Base-by-base conservation (phyloP, 352 stramenopile species). In the Phytopythium montanum region DNA sequence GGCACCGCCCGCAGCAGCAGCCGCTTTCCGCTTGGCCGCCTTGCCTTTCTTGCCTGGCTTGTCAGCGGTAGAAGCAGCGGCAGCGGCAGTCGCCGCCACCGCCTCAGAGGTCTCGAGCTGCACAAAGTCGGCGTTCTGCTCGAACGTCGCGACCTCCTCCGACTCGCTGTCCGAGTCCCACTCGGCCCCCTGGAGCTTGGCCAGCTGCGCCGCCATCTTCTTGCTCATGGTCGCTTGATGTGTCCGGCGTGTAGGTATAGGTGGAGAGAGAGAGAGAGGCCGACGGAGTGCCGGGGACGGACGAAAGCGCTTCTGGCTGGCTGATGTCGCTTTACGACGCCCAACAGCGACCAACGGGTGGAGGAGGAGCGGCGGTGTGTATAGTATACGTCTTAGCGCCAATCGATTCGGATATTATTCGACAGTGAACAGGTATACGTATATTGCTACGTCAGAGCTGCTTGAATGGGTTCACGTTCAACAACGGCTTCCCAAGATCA, bases 161-260 rank as follows among this genome's bases (percentile, higher is more conserved):
- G 48, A 61, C 48, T 90, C 84, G 59, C 78, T 91, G 70, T 92
- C 85, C 60, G 85, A 94, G 74, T 94, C 80, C 85, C 85, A 94
- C 61, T 94, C 85, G 60, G 79, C 81, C 21, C 83, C 81, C 60
- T 89, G 77, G 18, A 92, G 75, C 75, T 92, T 90, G 67, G 88
- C 76, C 53, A 94, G 62, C 68, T 94, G 80, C 64, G 72, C 76
- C 8, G 79, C 75, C 42, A 92, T 79, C 65, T 87, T 87, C 71
- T 90, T 88, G 74, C 71, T 88, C 73, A 88, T 86, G 54, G 50
- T 77, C 48, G 19, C 55, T 23, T 25, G 49, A n/a, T n/a, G n/a
- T n/a, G 16, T n/a, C 53, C 41, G 53, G 21, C 36, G 23, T 23
- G 46, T 16, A 19, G 10, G 36, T 13, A 42, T 10, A 42, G 36